Percentiles rank a stretch among this genome's conserved stretches.
phyloP scores from a whole-genome alignment of 768 basidiomycete species.

The Tylopilus sp. region DNA sequence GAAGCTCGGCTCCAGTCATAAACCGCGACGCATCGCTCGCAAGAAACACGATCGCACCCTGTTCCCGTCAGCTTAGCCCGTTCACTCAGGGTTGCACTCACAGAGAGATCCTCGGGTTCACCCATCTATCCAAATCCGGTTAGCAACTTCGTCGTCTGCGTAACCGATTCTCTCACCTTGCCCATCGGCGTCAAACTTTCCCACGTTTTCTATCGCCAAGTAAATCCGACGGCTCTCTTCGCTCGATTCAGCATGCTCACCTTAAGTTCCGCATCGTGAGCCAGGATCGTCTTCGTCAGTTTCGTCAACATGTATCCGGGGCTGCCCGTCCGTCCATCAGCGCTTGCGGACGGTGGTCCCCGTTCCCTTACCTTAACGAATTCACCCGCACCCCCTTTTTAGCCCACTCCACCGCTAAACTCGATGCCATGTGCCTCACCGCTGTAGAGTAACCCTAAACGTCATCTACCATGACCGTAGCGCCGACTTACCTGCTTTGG shows the following conservation, averaged over 20 bases:
- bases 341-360: neutral
- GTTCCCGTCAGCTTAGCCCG: slow-evolving; percentile 2
- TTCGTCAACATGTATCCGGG: slow-evolving; percentile 96
- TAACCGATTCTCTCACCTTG: slow-evolving; percentile 44
- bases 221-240: neutral
- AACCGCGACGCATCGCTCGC: slow-evolving; percentile 88
- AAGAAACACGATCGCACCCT: slow-evolving; percentile 89
- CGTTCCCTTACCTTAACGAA: slow-evolving; percentile 52
- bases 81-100: slow-evolving; percentile 28
- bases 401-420: slow-evolving; percentile 95
- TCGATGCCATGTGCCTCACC: slow-evolving; percentile 91
- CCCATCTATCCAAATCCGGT: slow-evolving; percentile 59
- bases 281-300: slow-evolving; percentile 79
- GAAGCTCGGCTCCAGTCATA: slow-evolving; percentile 83
- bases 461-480: neutral
- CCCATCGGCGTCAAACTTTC: slow-evolving; percentile 84
- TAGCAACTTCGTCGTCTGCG: slow-evolving; percentile 12
- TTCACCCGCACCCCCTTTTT: slow-evolving; percentile 86
- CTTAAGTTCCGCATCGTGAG: slow-evolving; percentile 71
- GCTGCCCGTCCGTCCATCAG: slow-evolving; percentile 35
- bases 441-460: slow-evolving; percentile 41
- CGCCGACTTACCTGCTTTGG: slow-evolving; percentile 69
- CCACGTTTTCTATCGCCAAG: slow-evolving; percentile 66
- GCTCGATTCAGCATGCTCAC: slow-evolving; percentile 35
- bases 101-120: slow-evolving; percentile 88